Conservation (phyloP, 495 filamentous ascomycete species). For the Ascodesmis nigricans region DNA sequence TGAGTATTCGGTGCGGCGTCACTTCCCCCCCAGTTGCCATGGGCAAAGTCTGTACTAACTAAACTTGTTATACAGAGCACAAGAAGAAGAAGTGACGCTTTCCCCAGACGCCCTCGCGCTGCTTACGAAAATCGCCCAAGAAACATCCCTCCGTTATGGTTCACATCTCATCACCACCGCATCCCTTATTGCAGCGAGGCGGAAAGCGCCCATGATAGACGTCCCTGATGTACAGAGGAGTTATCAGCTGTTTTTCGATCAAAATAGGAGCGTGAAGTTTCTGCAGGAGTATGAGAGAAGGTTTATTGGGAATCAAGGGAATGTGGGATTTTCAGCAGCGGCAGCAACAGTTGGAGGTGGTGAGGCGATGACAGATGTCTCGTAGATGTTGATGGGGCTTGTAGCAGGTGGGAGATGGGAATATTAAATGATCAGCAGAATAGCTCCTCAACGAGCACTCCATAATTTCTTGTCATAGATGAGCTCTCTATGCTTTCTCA, state of each 20-base stretch:
- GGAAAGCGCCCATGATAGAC: slow-evolving; percentile 40
- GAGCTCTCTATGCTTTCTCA: too few species aligned
- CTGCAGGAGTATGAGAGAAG: slow-evolving; percentile 75
- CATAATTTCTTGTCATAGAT: too few species aligned
- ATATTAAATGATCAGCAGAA: too few species aligned
- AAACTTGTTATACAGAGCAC: too few species aligned
- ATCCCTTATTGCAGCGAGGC: slow-evolving; percentile 47
- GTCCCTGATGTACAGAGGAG: slow-evolving; percentile 79
- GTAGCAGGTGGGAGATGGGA: too few species aligned
- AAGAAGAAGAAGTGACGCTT: slow-evolving; percentile 58
- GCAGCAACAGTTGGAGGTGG: not conserved
- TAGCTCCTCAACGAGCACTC: too few species aligned
- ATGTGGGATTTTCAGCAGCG: not conserved
- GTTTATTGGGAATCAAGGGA: slow-evolving; percentile 34
- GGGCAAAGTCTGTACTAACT: too few species aligned
- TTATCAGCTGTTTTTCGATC: slow-evolving; percentile 85
- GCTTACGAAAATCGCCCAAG: slow-evolving; percentile 62
- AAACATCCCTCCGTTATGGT: slow-evolving; percentile 76
- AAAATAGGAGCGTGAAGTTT: slow-evolving; percentile 67
- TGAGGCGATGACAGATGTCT: too few species aligned
- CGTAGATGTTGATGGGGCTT: too few species aligned
- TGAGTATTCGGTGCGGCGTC: slow-evolving; percentile 65
- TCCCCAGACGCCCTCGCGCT: slow-evolving; percentile 65
- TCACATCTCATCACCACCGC: slow-evolving; percentile 82
- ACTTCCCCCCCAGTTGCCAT: too few species aligned